These are phyloP conservation scores for Kuraishia hungarica DNA, from an alignment of 805 yeast genomes.

Conservation along the genomic window DNA sequence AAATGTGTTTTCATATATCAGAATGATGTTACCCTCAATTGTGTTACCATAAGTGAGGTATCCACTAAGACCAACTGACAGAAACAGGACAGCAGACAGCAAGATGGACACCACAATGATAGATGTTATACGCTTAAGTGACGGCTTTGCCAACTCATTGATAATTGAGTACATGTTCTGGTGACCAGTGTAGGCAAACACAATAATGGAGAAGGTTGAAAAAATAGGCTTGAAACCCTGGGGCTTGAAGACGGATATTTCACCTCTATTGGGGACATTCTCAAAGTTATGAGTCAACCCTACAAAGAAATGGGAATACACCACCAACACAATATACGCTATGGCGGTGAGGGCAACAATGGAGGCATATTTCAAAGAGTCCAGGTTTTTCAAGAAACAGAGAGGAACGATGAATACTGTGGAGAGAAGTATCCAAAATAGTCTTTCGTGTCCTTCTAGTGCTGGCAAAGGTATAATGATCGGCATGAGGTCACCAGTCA, in stretches of 20 bases:
- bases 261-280: slow-evolving; percentile 39
- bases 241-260: slow-evolving; percentile 30
- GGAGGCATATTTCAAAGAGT: slow-evolving; percentile 63
- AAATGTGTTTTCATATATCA: slow-evolving; percentile 52
- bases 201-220: slow-evolving; percentile 63
- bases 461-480: slow-evolving; percentile 32
- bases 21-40: slow-evolving; percentile 58
- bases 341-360: slow-evolving; percentile 62
- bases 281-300: slow-evolving; percentile 17
- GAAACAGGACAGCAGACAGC: slow-evolving; percentile 48
- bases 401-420: slow-evolving; percentile 52
- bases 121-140: slow-evolving; percentile 34
- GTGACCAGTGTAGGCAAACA: slow-evolving; percentile 76
- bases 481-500: slow-evolving; percentile 74
- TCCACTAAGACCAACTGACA: slow-evolving; percentile 59
- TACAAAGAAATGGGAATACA: slow-evolving; percentile 38
- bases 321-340: slow-evolving; percentile 49
- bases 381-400: slow-evolving; percentile 51
- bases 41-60: slow-evolving; percentile 66
- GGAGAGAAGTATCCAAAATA: slow-evolving; percentile 49
- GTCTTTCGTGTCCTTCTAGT: slow-evolving; percentile 21
- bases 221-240: slow-evolving; percentile 36
- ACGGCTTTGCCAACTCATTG: slow-evolving; percentile 54
- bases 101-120: slow-evolving; percentile 40
- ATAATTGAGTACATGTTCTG: slow-evolving; percentile 74